Conservation (phyloP, 106 monocot species). For the Phalaenopsis aphrodite region DNA sequence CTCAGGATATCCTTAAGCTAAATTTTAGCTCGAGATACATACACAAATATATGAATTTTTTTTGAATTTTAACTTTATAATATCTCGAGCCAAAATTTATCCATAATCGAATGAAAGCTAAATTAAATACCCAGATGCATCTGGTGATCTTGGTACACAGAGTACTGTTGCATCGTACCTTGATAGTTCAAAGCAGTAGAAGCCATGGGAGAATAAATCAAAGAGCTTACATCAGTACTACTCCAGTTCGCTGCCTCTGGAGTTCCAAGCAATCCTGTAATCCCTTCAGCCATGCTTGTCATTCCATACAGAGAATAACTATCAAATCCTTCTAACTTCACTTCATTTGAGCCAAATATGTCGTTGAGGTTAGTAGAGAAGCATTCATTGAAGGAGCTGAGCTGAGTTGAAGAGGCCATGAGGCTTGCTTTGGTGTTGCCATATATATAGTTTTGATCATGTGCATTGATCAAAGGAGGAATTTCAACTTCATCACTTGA, state of each 20-base stretch:
- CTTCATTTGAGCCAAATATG: constrained; percentile 18
- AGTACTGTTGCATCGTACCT: neutral
- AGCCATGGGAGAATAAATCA: neutral
- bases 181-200: neutral
- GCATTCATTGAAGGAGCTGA: neutral
- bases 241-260: neutral
- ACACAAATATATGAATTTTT: neutral
- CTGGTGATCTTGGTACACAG: neutral
- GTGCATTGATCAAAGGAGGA: neutral
- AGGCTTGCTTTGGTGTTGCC: neutral
- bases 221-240: neutral
- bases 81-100: neutral
- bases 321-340: neutral
- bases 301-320: constrained; percentile 10
- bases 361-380: constrained; percentile 34
- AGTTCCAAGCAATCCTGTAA: constrained; percentile 8
- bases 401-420: neutral
- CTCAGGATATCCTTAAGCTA: too few relatives aligned
- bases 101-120: neutral
- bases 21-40: neutral
- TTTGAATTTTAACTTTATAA: neutral
- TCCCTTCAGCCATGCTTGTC: neutral
- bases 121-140: neutral
- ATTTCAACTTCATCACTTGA: neutral
- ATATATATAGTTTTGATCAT: neutral